A percentile compares a stretch with the other conserved stretches of the same genome.
Conservation (phyloP, 176 grass and related monocot genomes). For the Cocos nucifera region DNA sequence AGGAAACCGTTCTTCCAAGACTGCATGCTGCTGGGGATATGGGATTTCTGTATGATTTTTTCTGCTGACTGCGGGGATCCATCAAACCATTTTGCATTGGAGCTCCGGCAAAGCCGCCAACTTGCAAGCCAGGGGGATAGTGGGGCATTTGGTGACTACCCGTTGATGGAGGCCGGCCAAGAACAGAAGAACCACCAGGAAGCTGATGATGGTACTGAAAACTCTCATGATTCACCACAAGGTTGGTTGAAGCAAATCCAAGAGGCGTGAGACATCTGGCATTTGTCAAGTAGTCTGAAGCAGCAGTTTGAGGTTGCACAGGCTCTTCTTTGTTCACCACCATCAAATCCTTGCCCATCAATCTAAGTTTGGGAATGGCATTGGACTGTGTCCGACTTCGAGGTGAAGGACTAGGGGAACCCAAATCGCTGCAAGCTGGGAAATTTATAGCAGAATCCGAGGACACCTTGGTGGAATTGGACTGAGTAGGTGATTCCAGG, state of each 20-base stretch:
- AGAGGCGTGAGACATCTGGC: conserved; percentile 35
- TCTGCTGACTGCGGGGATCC: conserved; percentile 29
- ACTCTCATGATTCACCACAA: neutral
- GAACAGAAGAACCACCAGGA: conserved; percentile 37
- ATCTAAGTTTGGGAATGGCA: conserved; percentile 62
- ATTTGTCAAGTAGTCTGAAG: conserved; percentile 34
- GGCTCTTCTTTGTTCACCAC: conserved; percentile 85
- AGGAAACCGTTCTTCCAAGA: too few species aligned
- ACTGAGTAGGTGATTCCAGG: conserved; percentile 36
- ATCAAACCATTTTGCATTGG: conserved; percentile 30
- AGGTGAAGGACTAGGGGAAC: conserved; percentile 36
- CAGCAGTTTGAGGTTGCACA: conserved; percentile 41
- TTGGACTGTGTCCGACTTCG: conserved; percentile 47
- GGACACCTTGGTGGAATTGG: conserved; percentile 23
- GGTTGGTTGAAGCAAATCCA: conserved; percentile 28
- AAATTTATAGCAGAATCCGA: conserved; percentile 28
- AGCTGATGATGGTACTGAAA: conserved; percentile 20
- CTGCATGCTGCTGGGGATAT: too few species aligned
- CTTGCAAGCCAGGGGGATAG: neutral
- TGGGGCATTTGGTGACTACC: conserved; percentile 27
- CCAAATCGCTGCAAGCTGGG: conserved; percentile 17
- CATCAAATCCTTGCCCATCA: conserved; percentile 93
- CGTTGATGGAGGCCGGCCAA: conserved; percentile 19
- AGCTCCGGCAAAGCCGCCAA: conserved; percentile 27
- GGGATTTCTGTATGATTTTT: conserved; percentile 25